Percentiles rank a stretch among this genome's conserved stretches.
Conservation (phyloP, 371 early-diverging fungal genomes). For the Thermomucor indicae-seudaticae region DNA sequence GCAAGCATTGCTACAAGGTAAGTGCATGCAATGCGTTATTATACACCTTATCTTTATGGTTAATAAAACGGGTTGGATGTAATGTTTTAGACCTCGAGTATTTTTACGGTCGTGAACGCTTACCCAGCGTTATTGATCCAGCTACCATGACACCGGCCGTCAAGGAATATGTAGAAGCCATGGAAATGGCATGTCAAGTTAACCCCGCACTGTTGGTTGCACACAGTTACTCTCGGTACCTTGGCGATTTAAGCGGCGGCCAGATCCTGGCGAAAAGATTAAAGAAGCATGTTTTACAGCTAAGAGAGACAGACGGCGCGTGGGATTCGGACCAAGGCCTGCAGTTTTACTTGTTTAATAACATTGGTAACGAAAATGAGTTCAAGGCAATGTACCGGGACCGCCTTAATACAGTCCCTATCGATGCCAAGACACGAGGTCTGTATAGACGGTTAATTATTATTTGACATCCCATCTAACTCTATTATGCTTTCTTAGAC, state of each 20-base stretch:
- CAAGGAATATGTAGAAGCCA: constrained; percentile 40
- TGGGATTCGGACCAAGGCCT: constrained; percentile 48
- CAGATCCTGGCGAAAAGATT: constrained; percentile 55
- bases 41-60: too few relatives aligned
- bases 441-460: background rate
- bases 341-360: constrained; percentile 46
- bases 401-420: constrained; percentile 43
- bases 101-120: constrained; percentile 47
- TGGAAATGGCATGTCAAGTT: constrained; percentile 38
- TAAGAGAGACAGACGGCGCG: constrained; percentile 25
- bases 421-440: constrained; percentile 30
- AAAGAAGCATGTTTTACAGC: constrained; percentile 42
- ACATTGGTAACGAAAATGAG: constrained; percentile 47
- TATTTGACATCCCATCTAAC: background rate
- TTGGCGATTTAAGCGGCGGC: constrained; percentile 62
- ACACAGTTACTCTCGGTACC: constrained; percentile 58
- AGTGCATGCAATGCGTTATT: too few relatives aligned
- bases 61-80: background rate
- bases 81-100: constrained; percentile 43
- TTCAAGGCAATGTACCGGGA: constrained; percentile 59
- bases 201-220: constrained; percentile 55
- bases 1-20: constrained; percentile 37
- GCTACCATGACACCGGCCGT: constrained; percentile 53
- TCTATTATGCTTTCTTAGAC: constrained; percentile 12
- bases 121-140: constrained; percentile 28